Evolutionary conservation across 192 early-diverging fungal genomes (phyloP), one percentile per base, ranked within the genome.

Genomic region (Backusella australiensis): DNA sequence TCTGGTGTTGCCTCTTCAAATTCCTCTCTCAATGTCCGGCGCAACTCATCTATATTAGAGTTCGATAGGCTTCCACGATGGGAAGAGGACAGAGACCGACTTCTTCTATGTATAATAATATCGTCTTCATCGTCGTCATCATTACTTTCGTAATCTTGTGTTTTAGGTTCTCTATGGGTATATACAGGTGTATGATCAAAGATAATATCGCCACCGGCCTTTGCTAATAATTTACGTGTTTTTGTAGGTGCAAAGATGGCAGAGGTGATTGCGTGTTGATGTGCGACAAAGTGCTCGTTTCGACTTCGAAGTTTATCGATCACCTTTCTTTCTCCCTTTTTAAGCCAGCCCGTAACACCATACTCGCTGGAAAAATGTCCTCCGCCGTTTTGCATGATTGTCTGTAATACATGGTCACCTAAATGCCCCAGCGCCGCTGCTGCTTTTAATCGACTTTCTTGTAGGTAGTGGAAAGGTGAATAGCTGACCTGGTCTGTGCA

Each of bases 241-340:
- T 85, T 82, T 12, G 85, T 81, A 1, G 91, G 90, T 12, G 86
- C 92, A 85, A 93, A 92, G 19, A 91, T 79, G 1, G 92, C 87
- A 35, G 82, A 80, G 0, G 91, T 91, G 11, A 91, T 87, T 3
- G 86, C 82, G 19, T 80, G 75, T 52, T 85, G 80, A 74, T 90
- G 86, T 0, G 89, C 92, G 12, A 84, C 81, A 71, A 85, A 82
- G 34, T 73, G 76, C 41, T 80, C 82, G 39, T 78, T 78, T 29
- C 70, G 29, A 19, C 74, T 70, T 29, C 67, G 52, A 21, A 78
- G 12, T 67, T 82, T 82, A 17, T 82, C 76, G 34, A 68, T 81
- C 7, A 77, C 67, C 6, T 53, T 71, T 75, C 63, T 39, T 34
- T 77, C 80, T 4, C 71, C 69, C 4, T 68, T 67, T 46, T 80